phyloP scores from a whole-genome alignment of 2,329 filamentous ascomycete species.

The Ophiocordyceps camponoti-floridani region DNA sequence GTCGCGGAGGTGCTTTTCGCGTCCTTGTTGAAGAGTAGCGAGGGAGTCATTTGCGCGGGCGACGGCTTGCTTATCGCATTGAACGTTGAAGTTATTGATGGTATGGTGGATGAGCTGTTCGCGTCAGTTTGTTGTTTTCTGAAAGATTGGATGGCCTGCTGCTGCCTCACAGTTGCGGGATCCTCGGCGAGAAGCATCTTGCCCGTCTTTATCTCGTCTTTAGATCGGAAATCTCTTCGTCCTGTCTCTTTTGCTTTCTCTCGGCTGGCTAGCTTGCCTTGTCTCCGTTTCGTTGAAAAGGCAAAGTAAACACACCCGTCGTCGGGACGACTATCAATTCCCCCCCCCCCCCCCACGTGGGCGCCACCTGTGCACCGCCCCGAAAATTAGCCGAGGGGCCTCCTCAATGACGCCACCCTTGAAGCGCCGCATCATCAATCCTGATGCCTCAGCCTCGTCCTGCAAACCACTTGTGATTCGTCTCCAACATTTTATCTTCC shows the following conservation, averaged over 20 bases:
- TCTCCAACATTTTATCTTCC: neutral
- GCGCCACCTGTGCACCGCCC: neutral
- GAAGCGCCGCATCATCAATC: neutral
- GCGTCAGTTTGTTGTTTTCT: neutral
- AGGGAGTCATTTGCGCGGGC: constrained; percentile 72
- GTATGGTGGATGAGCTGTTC: constrained; percentile 51
- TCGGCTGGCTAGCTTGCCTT: neutral
- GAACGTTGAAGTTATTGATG: constrained; percentile 86
- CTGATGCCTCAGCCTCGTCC: too few species aligned
- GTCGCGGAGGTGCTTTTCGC: constrained; percentile 58
- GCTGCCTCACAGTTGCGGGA: constrained; percentile 39
- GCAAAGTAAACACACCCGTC: constrained; percentile 1
- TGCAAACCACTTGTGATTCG: neutral
- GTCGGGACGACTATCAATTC: constrained; percentile 4
- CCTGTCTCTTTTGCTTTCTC: neutral
- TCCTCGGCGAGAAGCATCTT: constrained; percentile 92
- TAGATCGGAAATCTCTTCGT: neutral
- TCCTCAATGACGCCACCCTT: neutral
- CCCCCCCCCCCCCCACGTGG: neutral
- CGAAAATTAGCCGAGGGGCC: neutral
- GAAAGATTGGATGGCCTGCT: constrained; percentile 31
- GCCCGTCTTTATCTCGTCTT: neutral
- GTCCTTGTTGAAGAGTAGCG: constrained; percentile 65
- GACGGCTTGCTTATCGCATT: constrained; percentile 70
- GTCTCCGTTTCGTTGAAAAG: neutral